Evolutionary conservation across 495 filamentous ascomycete species (phyloP).

Genomic region (Penicillium mononematosum): DNA sequence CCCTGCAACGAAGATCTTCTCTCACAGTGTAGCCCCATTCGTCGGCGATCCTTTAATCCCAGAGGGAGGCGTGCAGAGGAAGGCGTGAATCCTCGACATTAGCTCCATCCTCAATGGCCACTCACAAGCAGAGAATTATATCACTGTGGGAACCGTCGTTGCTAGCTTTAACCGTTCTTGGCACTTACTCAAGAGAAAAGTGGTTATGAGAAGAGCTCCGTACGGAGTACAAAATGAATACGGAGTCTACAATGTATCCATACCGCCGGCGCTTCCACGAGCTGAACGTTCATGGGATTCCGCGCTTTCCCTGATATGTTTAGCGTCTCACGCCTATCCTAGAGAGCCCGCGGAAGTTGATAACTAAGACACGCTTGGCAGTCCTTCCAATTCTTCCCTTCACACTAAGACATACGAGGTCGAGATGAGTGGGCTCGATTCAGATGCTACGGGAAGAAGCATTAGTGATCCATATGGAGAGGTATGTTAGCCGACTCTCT

Average conservation of each 20-base stretch:
- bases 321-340: not conserved
- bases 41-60: not conserved
- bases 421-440: too few species aligned
- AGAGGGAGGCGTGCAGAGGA: not conserved
- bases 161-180: not conserved
- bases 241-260: too few species aligned
- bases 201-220: not conserved
- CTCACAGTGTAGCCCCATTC: not conserved
- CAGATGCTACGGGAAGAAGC: too few species aligned
- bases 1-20: not conserved
- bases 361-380: too few species aligned
- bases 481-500: too few species aligned
- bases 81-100: not conserved
- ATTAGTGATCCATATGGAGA: too few species aligned
- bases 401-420: too few species aligned
- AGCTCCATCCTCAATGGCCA: constrained; percentile 3
- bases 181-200: not conserved
- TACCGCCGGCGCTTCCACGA: not conserved
- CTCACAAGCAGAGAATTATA: not conserved
- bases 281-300: not conserved
- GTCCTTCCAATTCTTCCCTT: too few species aligned
- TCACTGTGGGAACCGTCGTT: not conserved
- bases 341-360: too few species aligned
- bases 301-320: not conserved
- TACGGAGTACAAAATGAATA: too few species aligned